Base-by-base conservation (phyloP, 2,329 filamentous ascomycete genomes). In the Macrophomina pseudophaseolina region DNA sequence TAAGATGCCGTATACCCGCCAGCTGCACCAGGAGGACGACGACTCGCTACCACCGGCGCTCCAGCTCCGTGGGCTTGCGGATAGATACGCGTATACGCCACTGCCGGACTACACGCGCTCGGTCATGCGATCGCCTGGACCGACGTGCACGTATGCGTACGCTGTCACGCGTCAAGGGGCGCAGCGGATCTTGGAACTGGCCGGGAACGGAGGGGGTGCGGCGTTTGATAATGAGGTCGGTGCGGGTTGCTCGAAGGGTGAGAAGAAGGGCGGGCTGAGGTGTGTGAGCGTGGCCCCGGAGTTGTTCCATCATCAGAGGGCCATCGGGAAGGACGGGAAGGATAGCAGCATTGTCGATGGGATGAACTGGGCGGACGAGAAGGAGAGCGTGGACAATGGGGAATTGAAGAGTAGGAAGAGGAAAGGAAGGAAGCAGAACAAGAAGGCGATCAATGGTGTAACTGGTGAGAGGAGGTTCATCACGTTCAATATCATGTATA, bases 231-330 rank as follows among this genome's bases (percentile, higher is more conserved):
- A 66, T 32, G 64, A 59, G 23, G 32, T 66, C 18, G 64, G 64
- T 14, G 60, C 60, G 6, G 60, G 33, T 23, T 59, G 42, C 16
- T 30, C 53, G 32, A 23, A 16, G 53, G 63, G 63, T 12, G 44
- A 65, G 28, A 38, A 49, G 52, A 58, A 58, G 30, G 40, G 40
- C 6, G 74, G 67, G 66, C 70, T 70, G 2, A 62, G 72, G 60
- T 76, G 74, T 64, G 38, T 75, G n/a, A 72, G 70, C 12, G 72
- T 73, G 46, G 69, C 71, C 51, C 73, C 74, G 14, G 70, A 72
- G 46, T 42, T 74, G 7, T 72, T 75, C 32, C 69, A 70, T n/a
- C 72, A 70, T 23, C 67, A 72, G 58, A 66, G 66, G 44, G 58
- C 62, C 9, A 66, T 66, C 2, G 16, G 23, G 4, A 18, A 16